Percentiles rank a stretch among this genome's conserved stretches.
Evolutionary conservation across 345 rosid species (phyloP).

Genomic region (Combretum micranthum): DNA sequence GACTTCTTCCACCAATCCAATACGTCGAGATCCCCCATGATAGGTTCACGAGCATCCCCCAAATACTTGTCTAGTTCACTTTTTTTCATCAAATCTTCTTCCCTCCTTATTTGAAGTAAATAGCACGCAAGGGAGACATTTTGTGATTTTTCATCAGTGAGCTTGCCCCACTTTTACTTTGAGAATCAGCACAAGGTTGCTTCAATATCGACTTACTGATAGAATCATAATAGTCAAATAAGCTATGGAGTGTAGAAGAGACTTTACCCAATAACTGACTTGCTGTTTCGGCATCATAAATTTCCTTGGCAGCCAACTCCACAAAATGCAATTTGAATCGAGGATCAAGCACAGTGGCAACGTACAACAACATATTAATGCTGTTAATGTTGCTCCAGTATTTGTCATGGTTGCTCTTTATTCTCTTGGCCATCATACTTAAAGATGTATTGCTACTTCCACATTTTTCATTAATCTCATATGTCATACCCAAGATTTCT

Average conservation of each 20-base stretch:
- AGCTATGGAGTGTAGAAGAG: neutral
- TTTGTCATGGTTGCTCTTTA: conserved; percentile 8
- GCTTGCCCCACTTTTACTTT: neutral
- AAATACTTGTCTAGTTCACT: conserved; percentile 6
- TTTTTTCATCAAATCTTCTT: neutral
- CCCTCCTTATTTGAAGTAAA: neutral
- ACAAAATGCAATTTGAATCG: conserved; percentile 3
- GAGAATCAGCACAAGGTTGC: neutral
- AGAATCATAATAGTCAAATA: neutral
- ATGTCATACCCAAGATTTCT: neutral
- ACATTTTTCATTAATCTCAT: neutral
- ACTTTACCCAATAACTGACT: neutral
- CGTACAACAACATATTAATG: conserved; percentile 1
- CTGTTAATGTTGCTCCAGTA: conserved; percentile 8
- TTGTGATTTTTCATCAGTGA: too few relatives aligned
- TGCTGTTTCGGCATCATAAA: neutral
- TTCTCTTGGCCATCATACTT: neutral
- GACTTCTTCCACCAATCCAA: conserved; percentile 9
- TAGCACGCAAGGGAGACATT: neutral
- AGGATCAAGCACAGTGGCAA: conserved; percentile 12
- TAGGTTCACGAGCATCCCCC: neutral
- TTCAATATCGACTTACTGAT: neutral
- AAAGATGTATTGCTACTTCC: neutral
- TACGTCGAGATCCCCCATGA: neutral
- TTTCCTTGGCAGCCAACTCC: neutral